Conservation (phyloP, 2,329 filamentous ascomycete species). For the Aspergillus amoenus region DNA sequence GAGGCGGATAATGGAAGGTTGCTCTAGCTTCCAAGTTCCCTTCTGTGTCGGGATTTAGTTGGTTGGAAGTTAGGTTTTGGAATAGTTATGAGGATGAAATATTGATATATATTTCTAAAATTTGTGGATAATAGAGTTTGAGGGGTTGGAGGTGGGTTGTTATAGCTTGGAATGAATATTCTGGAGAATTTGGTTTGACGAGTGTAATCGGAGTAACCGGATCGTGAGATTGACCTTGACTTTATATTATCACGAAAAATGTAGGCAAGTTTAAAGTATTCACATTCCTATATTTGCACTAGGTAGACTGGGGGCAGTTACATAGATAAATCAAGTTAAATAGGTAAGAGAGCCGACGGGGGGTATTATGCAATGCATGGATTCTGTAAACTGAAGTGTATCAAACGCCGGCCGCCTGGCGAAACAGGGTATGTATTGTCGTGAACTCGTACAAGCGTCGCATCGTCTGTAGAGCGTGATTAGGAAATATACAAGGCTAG, state of each 20-base stretch:
- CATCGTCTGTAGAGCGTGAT: neutral
- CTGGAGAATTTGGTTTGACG: neutral
- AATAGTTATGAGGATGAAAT: neutral
- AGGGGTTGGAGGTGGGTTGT: neutral
- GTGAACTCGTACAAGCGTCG: neutral
- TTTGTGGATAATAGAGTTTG: neutral
- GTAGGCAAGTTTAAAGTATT: neutral
- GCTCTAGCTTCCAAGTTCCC: conserved; percentile 2
- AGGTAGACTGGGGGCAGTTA: neutral
- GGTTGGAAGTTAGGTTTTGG: neutral
- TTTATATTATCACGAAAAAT: too few relatives aligned
- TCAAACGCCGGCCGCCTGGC: neutral
- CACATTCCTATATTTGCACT: neutral
- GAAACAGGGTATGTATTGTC: neutral
- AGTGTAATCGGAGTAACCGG: too few relatives aligned
- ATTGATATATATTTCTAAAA: neutral
- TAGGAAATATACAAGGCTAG: neutral
- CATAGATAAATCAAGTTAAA: neutral
- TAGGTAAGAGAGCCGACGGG: neutral
- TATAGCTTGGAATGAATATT: neutral
- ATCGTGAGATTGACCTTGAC: too few relatives aligned
- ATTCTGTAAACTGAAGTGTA: neutral
- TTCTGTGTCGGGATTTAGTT: neutral
- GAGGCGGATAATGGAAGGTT: conserved; percentile 33
- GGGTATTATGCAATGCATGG: neutral